Evolutionary conservation across 1,284 basidiomycete genomes (phyloP).

Genomic region (Pseudomicrostroma phylloplanum): DNA sequence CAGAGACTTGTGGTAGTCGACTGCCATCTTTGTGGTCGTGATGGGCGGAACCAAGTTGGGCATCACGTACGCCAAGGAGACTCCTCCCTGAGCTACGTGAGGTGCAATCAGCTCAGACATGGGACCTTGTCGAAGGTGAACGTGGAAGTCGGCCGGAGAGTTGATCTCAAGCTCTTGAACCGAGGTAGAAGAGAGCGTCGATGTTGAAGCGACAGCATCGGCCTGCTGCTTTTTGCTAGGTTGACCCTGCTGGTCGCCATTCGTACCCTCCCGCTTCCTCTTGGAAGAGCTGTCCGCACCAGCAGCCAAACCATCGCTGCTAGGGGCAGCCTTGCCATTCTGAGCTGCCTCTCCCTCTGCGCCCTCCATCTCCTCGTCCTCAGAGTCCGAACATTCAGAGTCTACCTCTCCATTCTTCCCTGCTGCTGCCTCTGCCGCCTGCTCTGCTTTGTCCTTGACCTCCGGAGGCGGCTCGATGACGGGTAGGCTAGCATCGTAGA

Average conservation of each 20-base stretch:
- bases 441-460: not conserved
- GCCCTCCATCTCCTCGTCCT: not conserved
- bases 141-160: slow-evolving; percentile 65
- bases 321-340: not conserved
- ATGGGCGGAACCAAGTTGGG: slow-evolving; percentile 93
- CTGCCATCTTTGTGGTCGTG: slow-evolving; percentile 72
- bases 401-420: not conserved
- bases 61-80: slow-evolving; percentile 93
- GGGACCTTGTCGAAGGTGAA: slow-evolving; percentile 84
- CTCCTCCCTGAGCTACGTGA: slow-evolving; percentile 83
- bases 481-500: slow-evolving; percentile 8
- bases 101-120: slow-evolving; percentile 74
- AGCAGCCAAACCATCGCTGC: not conserved
- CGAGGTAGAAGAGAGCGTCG: slow-evolving; percentile 3
- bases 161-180: slow-evolving; percentile 8
- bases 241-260: not conserved
- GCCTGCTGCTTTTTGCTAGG: not conserved
- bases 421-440: not conserved
- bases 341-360: not conserved
- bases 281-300: not conserved
- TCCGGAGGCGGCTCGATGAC: slow-evolving; percentile 5
- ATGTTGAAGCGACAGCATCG: not conserved
- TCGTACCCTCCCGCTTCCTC: not conserved
- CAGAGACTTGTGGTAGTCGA: slow-evolving; percentile 72
- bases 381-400: not conserved